Conservation (phyloP, 179 eudicot genomes). For the Monotropa hypopitys region DNA sequence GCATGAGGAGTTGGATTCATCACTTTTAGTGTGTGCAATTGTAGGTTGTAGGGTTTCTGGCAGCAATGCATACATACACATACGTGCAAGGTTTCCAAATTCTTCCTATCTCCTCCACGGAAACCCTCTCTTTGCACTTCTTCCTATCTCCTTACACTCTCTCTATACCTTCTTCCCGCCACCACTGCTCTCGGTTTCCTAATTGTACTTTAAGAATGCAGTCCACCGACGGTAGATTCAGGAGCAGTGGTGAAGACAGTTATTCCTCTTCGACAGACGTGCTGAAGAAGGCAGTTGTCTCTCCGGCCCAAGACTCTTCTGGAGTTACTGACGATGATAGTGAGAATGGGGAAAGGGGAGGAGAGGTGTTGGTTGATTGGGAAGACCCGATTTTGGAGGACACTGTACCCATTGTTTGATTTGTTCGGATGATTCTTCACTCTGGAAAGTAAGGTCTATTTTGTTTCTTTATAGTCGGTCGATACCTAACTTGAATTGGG, state of each 20-base stretch:
- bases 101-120: constrained; percentile 10
- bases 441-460: constrained; percentile 57
- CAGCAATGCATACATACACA: too few relatives aligned
- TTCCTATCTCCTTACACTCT: constrained; percentile 10
- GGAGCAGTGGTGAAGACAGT: constrained; percentile 8
- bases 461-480: background rate
- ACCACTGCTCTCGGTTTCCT: background rate
- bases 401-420: constrained; percentile 86
- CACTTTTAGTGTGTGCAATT: too few relatives aligned
- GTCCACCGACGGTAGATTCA: constrained; percentile 11
- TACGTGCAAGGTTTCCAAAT: too few relatives aligned
- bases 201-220: constrained; percentile 16
- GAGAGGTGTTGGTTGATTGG: constrained; percentile 59
- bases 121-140: constrained; percentile 13
- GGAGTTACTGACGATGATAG: constrained; percentile 9
- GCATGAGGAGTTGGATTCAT: too few relatives aligned
- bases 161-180: constrained; percentile 14
- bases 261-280: constrained; percentile 18
- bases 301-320: constrained; percentile 12
- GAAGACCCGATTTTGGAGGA: constrained; percentile 79
- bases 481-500: background rate
- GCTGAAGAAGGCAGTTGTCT: constrained; percentile 34
- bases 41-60: too few relatives aligned
- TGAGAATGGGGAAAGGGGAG: constrained; percentile 9
- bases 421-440: constrained; percentile 91